Evolutionary conservation across 1,284 basidiomycete genomes (phyloP), one percentile per base, ranked within the genome.

Genomic region (Taiwanofungus camphoratus): DNA sequence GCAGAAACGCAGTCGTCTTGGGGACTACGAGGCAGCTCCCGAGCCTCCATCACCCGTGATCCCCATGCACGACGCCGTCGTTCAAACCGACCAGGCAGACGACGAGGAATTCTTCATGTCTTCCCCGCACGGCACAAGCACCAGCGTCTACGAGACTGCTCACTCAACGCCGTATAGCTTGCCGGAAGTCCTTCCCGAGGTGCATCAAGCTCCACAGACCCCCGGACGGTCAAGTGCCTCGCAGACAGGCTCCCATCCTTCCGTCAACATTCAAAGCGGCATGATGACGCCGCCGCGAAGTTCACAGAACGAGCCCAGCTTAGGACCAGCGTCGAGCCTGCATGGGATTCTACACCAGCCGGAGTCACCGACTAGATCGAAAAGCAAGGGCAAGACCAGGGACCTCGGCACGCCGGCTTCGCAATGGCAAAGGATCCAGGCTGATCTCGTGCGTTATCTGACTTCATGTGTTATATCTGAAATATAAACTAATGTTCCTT

Each of bases 241-340:
- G 41, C 41, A 46, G 46, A 52, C 48, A 44, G 50, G 49, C 47
- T 34, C 39, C 23, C 40, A 36, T 15, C 7, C 26, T 19, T 20
- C 33, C 39, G 40, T 29, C 4, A 33, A 22, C 39, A 29, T 24
- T 8, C 35, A 36, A 33, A 41, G 45, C 34, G 50, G 48, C 42
- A 48, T 55, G 35, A 42, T 45, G 38, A 57, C 55, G 18, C 55
- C 55, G 21, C 55, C 53, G 12, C 43, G 42, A 33, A 55, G 49
- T 41, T 51, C 49, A 33, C 50, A 49, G 37, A 40, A 42, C 38
- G 24, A 18, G 29, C 36, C 34, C 41, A 46, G 26, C 40, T 12
- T 21, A 20, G 19, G 22, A n/a, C 41, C 11, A 16, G 16, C 43
- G 31, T 36, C 42, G 15, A 42, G 31, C 7, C 38, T 36, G 43